phyloP scores from a whole-genome alignment of 2,329 filamentous ascomycete genomes.

The Aspergillus thermomutatus region DNA sequence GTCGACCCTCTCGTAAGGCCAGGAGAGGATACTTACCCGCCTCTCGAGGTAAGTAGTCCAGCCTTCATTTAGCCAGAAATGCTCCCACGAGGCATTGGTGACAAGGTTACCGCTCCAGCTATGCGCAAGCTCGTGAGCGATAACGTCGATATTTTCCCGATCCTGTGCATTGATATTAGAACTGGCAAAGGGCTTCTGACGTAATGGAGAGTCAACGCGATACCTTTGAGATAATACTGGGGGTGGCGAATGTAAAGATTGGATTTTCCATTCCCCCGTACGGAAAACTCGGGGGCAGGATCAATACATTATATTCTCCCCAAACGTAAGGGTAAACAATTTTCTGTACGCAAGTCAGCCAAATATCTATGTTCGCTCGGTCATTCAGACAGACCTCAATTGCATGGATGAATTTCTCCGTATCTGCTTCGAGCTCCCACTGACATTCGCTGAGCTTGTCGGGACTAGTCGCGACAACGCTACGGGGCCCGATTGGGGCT shows the following conservation, averaged over 20 bases:
- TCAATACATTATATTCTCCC: constrained; percentile 92
- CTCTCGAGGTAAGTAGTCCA: constrained; percentile 97
- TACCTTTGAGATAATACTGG: constrained; percentile 82
- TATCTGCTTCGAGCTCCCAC: constrained; percentile 88
- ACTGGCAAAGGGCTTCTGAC: background rate
- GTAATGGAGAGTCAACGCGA: background rate
- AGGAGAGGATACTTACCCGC: constrained; percentile 42
- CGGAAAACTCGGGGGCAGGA: constrained; percentile 85
- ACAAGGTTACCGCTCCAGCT: constrained; percentile 83
- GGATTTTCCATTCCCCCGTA: constrained; percentile 87
- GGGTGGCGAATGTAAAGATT: constrained; percentile 91
- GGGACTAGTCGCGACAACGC: constrained; percentile 79
- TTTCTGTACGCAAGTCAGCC: constrained; percentile 34
- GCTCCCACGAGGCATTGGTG: constrained; percentile 51
- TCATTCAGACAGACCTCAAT: constrained; percentile 59
- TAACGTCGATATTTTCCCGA: constrained; percentile 89
- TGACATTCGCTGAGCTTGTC: constrained; percentile 80
- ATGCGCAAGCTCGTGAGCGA: constrained; percentile 76
- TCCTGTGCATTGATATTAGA: constrained; percentile 43
- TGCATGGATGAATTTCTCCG: constrained; percentile 85
- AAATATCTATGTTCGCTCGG: background rate
- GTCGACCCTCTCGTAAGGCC: background rate
- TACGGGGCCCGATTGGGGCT: constrained; percentile 82
- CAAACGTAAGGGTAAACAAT: constrained; percentile 84
- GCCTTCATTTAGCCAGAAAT: constrained; percentile 66